These are phyloP conservation scores for Dissoconium aciculare DNA, from an alignment of 2,329 filamentous ascomycete species.

Conservation along the genomic window DNA sequence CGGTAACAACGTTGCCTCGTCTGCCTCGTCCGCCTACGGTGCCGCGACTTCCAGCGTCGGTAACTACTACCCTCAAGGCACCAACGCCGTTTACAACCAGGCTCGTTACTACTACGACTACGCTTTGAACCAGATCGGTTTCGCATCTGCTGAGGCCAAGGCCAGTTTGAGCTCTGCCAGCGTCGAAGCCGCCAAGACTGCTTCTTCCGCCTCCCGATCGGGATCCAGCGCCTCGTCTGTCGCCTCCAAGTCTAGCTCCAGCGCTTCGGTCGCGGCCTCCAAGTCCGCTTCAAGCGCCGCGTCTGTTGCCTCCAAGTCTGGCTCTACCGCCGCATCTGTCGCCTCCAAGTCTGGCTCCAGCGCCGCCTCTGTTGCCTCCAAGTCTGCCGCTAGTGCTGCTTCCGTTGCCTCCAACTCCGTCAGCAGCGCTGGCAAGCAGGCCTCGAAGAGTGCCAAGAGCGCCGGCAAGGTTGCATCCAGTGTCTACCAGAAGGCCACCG, in stretches of 20 bases:
- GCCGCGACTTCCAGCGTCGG: conserved; percentile 42
- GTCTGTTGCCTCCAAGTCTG: conserved; percentile 14
- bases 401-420: conserved; percentile 10
- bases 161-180: conserved; percentile 23
- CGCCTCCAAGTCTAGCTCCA: conserved; percentile 19
- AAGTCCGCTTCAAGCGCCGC: conserved; percentile 21
- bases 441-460: conserved; percentile 20
- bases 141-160: conserved; percentile 27
- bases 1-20: conserved; percentile 38
- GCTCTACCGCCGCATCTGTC: conserved; percentile 11
- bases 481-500: conserved; percentile 20
- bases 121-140: conserved; percentile 31
- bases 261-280: conserved; percentile 20
- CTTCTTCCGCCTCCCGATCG: conserved; percentile 13
- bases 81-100: conserved; percentile 40
- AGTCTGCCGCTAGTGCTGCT: conserved; percentile 15
- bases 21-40: conserved; percentile 27
- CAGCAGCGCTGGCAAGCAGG: conserved; percentile 13
- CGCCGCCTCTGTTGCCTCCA: conserved; percentile 20
- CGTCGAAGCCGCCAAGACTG: conserved; percentile 12
- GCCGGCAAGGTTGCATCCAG: conserved; percentile 15
- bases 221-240: conserved; percentile 12
- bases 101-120: conserved; percentile 27
- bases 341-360: conserved; percentile 20
- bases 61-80: conserved; percentile 64